Base-by-base conservation (phyloP, 768 basidiomycete genomes). In the Naganishia antarctica region DNA sequence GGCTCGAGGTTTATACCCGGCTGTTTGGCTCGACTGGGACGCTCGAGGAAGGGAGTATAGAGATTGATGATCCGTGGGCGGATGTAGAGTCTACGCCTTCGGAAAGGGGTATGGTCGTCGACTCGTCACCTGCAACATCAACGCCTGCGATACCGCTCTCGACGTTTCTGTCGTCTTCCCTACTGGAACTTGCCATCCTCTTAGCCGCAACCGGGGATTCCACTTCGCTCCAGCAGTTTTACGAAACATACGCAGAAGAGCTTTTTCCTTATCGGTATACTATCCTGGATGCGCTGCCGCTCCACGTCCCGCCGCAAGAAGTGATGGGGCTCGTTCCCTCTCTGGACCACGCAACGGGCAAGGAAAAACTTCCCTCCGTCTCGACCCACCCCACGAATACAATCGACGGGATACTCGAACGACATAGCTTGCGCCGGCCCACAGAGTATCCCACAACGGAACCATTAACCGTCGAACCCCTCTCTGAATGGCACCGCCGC, bases 241-340 rank as follows among this genome's bases (percentile, higher is more conserved):
- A 85, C 64, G 69, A 80, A 32, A 83, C 83, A 58, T 88, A 91
- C 73, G 74, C 76, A n/a, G 46, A 72, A 9, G 69, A 75, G 28
- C 77, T 96, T 32, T 88, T 85, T 82, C 86, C 87, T 2, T 82
- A 79, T 70, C 87, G 92, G 23, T 82, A 88, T 71, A 70, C 76
- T 31, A 82, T 97, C 51, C 80, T 93, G 59, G 83, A 87, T 60
- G 81, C 81, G 62, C 83, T 96, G 62, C 91, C 94, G 32, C 84
- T 85, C 69, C 85, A 90, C 77, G 79, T 82, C 9, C 81, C 84
- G 51, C 88, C 91, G 2, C 80, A 82, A 0, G 79, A 72, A 18
- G 45, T 76, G 44, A 61, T 26, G 6, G 32, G 26, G 18, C 23
- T 21, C 7, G 23, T 43, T 64, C 47, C 59, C 47, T 31, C 65